These are phyloP conservation scores for Paraurostyla sp. DNA, from an alignment of 73 alveolate genomes.

Conservation along the genomic window DNA sequence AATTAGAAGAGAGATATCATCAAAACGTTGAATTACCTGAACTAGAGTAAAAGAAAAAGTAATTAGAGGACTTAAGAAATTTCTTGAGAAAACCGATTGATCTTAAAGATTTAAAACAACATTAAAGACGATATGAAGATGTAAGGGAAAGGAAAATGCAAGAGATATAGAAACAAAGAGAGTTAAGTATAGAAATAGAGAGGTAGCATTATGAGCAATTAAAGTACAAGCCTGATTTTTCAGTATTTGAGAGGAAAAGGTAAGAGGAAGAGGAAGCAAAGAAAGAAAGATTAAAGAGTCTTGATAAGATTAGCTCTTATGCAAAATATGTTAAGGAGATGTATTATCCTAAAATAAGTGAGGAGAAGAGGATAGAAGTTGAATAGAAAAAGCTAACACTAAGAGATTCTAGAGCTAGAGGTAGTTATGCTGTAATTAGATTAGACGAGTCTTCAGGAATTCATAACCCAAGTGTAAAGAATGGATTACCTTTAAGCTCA, in stretches of 20 bases:
- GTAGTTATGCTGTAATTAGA: background rate
- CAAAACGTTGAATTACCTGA: background rate
- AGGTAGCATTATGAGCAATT: background rate
- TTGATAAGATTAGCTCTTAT: background rate
- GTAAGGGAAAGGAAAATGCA: background rate
- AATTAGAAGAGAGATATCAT: slow-evolving; percentile 2
- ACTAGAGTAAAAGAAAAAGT: background rate
- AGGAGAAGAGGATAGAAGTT: background rate
- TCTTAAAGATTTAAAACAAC: background rate
- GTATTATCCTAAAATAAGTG: background rate
- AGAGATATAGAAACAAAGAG: background rate
- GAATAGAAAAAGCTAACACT: background rate
- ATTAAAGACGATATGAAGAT: background rate
- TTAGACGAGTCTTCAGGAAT: too few species aligned
- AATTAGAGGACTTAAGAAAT: background rate
- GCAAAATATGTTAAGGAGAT: background rate
- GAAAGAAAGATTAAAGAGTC: background rate
- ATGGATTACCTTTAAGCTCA: too few species aligned
- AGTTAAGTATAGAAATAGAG: background rate
- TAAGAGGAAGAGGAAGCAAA: background rate
- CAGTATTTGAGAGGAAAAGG: background rate
- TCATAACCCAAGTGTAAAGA: too few species aligned
- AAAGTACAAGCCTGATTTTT: slow-evolving; percentile 10
- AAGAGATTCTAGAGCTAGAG: background rate
- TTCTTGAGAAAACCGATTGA: background rate